phyloP scores from a whole-genome alignment of 2,329 filamentous ascomycete species.

The Colletotrichum scovillei region DNA sequence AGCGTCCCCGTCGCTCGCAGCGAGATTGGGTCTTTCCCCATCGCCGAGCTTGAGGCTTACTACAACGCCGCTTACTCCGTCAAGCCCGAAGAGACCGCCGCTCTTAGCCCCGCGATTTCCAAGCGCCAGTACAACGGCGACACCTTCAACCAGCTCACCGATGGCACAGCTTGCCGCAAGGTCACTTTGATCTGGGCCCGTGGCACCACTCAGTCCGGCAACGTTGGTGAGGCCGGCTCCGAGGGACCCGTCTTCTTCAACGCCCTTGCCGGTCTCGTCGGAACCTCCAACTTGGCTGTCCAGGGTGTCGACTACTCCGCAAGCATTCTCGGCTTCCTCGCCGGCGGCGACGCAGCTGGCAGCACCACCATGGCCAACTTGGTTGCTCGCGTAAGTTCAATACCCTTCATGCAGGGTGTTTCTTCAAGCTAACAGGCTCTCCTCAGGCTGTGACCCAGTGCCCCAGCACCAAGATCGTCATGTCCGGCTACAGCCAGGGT shows the following conservation, averaged over 20 bases:
- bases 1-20: conserved; percentile 3
- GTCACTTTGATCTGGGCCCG: conserved; percentile 67
- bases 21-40: conserved; percentile 20
- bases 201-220: conserved; percentile 63
- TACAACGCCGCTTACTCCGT: conserved; percentile 21
- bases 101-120: conserved; percentile 7
- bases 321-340: conserved; percentile 54
- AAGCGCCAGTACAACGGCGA: conserved; percentile 32
- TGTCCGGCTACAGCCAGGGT: conserved; percentile 60
- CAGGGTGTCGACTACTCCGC: conserved; percentile 67
- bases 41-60: conserved; percentile 35
- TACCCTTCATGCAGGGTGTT: background rate
- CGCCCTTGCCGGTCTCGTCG: conserved; percentile 54
- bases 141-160: conserved; percentile 37
- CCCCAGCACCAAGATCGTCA: conserved; percentile 57
- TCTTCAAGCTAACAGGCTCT: background rate
- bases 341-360: conserved; percentile 56
- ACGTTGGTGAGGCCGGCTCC: conserved; percentile 57
- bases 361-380: conserved; percentile 52
- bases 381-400: conserved; percentile 1
- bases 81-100: background rate
- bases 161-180: conserved; percentile 49
- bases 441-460: conserved; percentile 52
- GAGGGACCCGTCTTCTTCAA: conserved; percentile 62
- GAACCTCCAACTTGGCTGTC: conserved; percentile 56